A percentile compares a stretch with the other conserved stretches of the same genome.
phyloP scores from a whole-genome alignment of 2,329 filamentous ascomycete genomes.

The Fragosphaeria purpurea region DNA sequence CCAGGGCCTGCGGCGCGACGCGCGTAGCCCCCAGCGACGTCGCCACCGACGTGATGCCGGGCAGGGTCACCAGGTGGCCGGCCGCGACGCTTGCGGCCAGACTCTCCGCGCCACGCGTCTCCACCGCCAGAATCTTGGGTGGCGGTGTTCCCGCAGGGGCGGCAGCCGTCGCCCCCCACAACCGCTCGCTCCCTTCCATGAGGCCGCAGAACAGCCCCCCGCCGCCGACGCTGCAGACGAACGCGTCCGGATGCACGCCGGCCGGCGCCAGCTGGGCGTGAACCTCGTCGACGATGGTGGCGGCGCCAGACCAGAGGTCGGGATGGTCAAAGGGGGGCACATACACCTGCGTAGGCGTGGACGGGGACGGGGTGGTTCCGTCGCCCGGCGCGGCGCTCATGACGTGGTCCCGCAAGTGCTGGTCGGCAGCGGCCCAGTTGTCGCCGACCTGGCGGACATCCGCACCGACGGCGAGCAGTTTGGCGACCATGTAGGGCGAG shows the following conservation, averaged over 20 bases:
- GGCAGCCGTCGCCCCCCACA: conserved; percentile 13
- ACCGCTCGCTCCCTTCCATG: conserved; percentile 47
- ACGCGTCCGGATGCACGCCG: conserved; percentile 38
- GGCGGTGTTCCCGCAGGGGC: conserved; percentile 16
- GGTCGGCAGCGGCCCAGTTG: conserved; percentile 60
- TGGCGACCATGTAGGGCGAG: conserved; percentile 55
- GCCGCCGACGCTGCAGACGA: conserved; percentile 62
- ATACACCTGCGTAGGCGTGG: conserved; percentile 35
- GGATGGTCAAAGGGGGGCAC: conserved; percentile 58
- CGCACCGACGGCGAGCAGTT: conserved; percentile 54
- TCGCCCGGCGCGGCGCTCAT: conserved; percentile 23
- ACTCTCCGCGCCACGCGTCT: conserved; percentile 62
- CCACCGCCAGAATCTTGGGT: conserved; percentile 52
- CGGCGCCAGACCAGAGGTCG: conserved; percentile 56
- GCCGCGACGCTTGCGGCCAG: conserved; percentile 47
- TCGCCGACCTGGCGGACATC: conserved; percentile 57
- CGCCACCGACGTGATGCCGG: conserved; percentile 60
- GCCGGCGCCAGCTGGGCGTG: conserved; percentile 23
- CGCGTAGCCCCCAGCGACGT: conserved; percentile 57
- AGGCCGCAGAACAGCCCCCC: conserved; percentile 62
- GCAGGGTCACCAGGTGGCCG: conserved; percentile 48
- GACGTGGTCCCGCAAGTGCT: conserved; percentile 47
- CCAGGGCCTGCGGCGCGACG: conserved; percentile 50
- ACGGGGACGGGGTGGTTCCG: conserved; percentile 10
- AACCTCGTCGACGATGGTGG: conserved; percentile 42